These are phyloP conservation scores for Penicillium sp. DNA, from an alignment of 2,329 filamentous ascomycete genomes.

Conservation along the genomic window DNA sequence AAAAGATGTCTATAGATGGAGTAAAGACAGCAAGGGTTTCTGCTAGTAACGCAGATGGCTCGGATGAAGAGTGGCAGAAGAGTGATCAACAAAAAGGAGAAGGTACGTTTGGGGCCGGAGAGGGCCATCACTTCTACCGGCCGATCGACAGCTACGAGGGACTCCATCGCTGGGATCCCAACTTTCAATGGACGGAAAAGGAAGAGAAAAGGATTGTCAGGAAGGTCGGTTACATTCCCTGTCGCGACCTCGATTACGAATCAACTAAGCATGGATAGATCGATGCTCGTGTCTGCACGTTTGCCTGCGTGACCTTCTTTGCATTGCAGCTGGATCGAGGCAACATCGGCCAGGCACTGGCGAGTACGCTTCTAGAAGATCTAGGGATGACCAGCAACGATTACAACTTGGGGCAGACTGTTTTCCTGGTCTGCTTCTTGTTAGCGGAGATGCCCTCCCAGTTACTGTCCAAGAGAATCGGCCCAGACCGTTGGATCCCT, in stretches of 20 bases:
- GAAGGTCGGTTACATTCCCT: constrained; percentile 13
- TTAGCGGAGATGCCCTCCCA: constrained; percentile 51
- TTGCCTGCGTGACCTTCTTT: constrained; percentile 50
- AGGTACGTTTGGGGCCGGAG: neutral
- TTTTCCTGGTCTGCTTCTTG: constrained; percentile 20
- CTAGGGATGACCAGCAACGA: constrained; percentile 38
- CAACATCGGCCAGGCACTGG: constrained; percentile 50
- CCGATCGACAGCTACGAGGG: constrained; percentile 32
- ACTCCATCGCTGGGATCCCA: constrained; percentile 38
- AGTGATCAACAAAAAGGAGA: neutral
- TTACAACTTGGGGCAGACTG: constrained; percentile 27
- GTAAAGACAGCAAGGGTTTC: neutral
- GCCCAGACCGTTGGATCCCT: constrained; percentile 41
- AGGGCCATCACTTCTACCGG: neutral
- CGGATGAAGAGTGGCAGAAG: neutral
- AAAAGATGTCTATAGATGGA: neutral
- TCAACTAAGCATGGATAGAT: constrained; percentile 12
- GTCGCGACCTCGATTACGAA: neutral
- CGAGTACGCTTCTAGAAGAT: constrained; percentile 48
- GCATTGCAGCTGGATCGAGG: constrained; percentile 53
- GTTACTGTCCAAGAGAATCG: constrained; percentile 46
- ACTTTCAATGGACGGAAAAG: constrained; percentile 30
- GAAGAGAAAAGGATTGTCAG: constrained; percentile 31
- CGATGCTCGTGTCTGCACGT: constrained; percentile 28
- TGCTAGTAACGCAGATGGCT: neutral